phyloP scores from a whole-genome alignment of 2,329 filamentous ascomycete species.

The Verticillium nonalfalfae region DNA sequence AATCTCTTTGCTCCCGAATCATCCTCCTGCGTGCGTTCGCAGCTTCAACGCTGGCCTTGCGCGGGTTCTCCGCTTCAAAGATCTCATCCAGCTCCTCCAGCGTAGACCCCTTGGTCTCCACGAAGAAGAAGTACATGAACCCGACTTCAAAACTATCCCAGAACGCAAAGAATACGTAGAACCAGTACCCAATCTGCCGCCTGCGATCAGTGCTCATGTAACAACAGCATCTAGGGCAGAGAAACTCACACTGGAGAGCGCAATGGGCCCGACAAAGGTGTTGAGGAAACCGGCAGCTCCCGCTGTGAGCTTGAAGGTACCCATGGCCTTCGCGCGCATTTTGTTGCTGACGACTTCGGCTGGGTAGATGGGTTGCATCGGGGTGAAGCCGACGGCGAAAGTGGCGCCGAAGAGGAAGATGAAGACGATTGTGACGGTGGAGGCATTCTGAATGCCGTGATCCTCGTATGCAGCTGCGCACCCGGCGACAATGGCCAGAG shows the following conservation, averaged over 20 bases:
- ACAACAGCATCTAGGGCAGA: no score
- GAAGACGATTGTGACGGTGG: constrained; percentile 31
- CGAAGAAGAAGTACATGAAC: constrained; percentile 49
- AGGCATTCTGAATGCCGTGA: constrained; percentile 26
- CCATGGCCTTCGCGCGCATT: constrained; percentile 32
- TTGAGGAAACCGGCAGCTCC: constrained; percentile 29
- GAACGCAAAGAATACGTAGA: constrained; percentile 47
- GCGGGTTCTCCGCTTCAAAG: constrained; percentile 37
- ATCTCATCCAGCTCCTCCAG: constrained; percentile 62
- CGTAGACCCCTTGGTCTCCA: constrained; percentile 59
- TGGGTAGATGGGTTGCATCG: constrained; percentile 29
- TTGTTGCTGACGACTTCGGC: constrained; percentile 32
- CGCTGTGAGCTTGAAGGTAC: constrained; percentile 23
- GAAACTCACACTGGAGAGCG: constrained; percentile 17
- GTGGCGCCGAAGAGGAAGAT: constrained; percentile 30
- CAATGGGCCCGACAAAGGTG: constrained; percentile 23
- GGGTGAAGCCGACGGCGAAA: constrained; percentile 29
- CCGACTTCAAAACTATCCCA: constrained; percentile 49
- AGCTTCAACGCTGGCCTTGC: no score
- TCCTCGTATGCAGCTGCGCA: constrained; percentile 26
- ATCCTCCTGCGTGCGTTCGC: no score
- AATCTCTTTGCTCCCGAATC: no score
- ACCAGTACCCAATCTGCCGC: constrained; percentile 27
- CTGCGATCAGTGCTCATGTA: no score
- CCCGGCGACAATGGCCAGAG: constrained; percentile 27